phyloP scores from a whole-genome alignment of 257 asterid species.

The Capsicum rhomboideum region DNA sequence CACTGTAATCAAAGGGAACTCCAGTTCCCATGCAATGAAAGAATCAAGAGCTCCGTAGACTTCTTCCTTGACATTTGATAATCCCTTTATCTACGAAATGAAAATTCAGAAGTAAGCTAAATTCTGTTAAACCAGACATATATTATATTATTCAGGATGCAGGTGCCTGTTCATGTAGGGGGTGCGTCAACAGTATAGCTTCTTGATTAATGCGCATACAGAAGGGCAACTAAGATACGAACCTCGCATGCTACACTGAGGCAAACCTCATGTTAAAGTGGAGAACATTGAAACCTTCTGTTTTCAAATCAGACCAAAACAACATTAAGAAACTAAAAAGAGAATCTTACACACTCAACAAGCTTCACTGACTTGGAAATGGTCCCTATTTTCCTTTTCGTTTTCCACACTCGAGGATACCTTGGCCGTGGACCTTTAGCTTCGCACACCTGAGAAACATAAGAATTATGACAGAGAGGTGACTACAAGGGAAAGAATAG shows the following conservation, averaged over 20 bases:
- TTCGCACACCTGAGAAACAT: constrained; percentile 55
- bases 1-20: constrained; percentile 83
- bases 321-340: not conserved
- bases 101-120: not conserved
- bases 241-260: not conserved
- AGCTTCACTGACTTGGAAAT: constrained; percentile 76
- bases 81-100: constrained; percentile 55
- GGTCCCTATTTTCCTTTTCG: constrained; percentile 65
- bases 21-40: constrained; percentile 95
- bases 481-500: not conserved
- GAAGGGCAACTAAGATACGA: not conserved
- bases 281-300: too few species aligned
- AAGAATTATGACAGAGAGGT: not conserved
- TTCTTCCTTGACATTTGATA: constrained; percentile 94
- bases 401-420: constrained; percentile 90
- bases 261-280: not conserved
- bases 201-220: not conserved
- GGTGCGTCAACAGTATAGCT: not conserved
- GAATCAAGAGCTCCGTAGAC: constrained; percentile 94
- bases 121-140: not conserved
- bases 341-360: constrained; percentile 71
- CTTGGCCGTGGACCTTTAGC: constrained; percentile 96
- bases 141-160: not conserved
- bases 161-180: not conserved
- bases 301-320: not conserved